Percentiles rank a stretch among this genome's conserved stretches.
phyloP scores from a whole-genome alignment of 2,329 filamentous ascomycete species.

The Nannizzia gypsea region DNA sequence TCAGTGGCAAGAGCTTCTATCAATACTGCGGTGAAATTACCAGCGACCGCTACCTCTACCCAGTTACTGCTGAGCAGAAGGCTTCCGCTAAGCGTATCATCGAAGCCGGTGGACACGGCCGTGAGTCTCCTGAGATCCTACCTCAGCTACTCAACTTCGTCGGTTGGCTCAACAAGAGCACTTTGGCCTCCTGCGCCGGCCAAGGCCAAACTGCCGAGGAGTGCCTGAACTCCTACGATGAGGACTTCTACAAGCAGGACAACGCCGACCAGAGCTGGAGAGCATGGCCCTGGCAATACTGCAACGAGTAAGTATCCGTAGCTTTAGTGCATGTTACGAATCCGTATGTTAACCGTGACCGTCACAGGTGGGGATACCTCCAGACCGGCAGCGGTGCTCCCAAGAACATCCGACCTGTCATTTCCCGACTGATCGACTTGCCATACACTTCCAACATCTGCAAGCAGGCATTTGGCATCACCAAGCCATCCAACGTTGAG shows the following conservation, averaged over 20 bases:
- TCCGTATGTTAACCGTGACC: neutral
- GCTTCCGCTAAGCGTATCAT: conserved; percentile 36
- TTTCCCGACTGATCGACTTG: conserved; percentile 59
- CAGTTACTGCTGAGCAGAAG: conserved; percentile 26
- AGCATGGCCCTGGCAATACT: conserved; percentile 49
- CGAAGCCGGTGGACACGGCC: conserved; percentile 37
- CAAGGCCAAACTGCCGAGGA: conserved; percentile 35
- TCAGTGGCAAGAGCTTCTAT: conserved; percentile 39
- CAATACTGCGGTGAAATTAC: conserved; percentile 48
- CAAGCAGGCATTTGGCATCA: conserved; percentile 57
- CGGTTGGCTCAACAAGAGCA: conserved; percentile 41
- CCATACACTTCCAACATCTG: conserved; percentile 54
- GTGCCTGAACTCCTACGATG: conserved; percentile 42
- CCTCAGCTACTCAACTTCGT: conserved; percentile 47
- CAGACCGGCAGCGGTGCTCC: conserved; percentile 62
- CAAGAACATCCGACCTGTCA: conserved; percentile 49
- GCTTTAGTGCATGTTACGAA: neutral
- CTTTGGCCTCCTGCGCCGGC: conserved; percentile 29
- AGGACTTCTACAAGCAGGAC: conserved; percentile 35
- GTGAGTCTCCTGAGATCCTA: conserved; percentile 32
- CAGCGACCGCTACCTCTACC: conserved; percentile 33
- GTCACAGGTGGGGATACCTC: conserved; percentile 60
- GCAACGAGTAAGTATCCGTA: conserved; percentile 29
- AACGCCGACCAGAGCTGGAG: conserved; percentile 36
- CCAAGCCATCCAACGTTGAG: conserved; percentile 48